Percentiles rank a stretch among this genome's conserved stretches.
These are phyloP conservation scores for Cladosporium sp. DNA, from an alignment of 2,329 filamentous ascomycete species.

Conservation along the genomic window DNA sequence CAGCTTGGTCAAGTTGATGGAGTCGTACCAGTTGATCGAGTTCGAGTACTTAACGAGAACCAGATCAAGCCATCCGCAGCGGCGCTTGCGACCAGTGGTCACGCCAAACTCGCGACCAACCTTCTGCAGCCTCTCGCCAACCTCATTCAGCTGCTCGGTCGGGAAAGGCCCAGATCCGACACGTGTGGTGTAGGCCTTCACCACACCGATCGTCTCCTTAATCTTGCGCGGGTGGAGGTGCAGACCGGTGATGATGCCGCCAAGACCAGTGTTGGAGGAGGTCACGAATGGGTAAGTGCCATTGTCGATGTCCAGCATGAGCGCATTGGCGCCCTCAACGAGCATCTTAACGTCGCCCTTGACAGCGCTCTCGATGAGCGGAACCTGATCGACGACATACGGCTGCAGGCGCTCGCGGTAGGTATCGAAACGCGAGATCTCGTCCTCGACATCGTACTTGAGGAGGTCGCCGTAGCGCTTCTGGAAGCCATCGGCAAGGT, in stretches of 20 bases:
- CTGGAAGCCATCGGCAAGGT: conserved; percentile 59
- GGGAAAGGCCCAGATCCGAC: conserved; percentile 61
- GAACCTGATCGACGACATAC: conserved; percentile 64
- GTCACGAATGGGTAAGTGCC: conserved; percentile 61
- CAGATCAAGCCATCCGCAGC: conserved; percentile 64
- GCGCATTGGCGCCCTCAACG: conserved; percentile 64
- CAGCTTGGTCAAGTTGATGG: conserved; percentile 62
- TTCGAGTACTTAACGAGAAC: conserved; percentile 65
- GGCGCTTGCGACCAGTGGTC: conserved; percentile 57
- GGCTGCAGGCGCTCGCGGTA: conserved; percentile 55
- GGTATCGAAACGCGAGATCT: conserved; percentile 59
- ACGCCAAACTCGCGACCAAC: conserved; percentile 55
- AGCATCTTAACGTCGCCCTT: conserved; percentile 57
- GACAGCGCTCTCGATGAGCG: conserved; percentile 60
- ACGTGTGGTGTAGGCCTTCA: conserved; percentile 63
- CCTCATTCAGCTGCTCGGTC: conserved; percentile 58
- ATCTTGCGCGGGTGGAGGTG: conserved; percentile 59
- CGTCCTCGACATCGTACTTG: conserved; percentile 65
- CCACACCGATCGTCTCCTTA: conserved; percentile 60
- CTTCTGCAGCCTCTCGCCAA: conserved; percentile 54
- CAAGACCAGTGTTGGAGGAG: conserved; percentile 56
- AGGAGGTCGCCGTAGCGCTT: conserved; percentile 66
- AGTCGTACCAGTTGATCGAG: conserved; percentile 64
- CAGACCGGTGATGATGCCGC: conserved; percentile 61
- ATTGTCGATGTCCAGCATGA: conserved; percentile 65